These are phyloP conservation scores for Wickerhamomyces ciferrii DNA, from an alignment of 805 yeast species.

Conservation along the genomic window DNA sequence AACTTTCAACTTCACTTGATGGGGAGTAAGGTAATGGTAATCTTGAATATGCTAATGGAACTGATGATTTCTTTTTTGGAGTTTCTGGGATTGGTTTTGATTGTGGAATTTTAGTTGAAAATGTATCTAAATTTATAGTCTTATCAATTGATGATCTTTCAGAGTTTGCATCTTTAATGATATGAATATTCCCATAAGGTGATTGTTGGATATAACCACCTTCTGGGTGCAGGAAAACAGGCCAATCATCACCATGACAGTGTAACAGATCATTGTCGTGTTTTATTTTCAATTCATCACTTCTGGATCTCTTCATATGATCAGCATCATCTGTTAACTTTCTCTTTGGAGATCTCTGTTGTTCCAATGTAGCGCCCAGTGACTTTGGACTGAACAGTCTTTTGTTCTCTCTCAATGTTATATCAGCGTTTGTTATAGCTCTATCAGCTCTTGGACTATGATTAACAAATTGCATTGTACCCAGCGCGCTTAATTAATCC, in stretches of 20 bases:
- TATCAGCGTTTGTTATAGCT: neutral
- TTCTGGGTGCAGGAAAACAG: conserved; percentile 18
- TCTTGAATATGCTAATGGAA: neutral
- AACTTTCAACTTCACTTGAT: conserved; percentile 17
- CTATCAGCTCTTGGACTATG: conserved; percentile 1
- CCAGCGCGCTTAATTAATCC: conserved; percentile 1
- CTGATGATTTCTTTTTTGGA: neutral
- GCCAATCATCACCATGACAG: conserved; percentile 13
- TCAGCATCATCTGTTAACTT: conserved; percentile 29
- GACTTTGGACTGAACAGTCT: neutral
- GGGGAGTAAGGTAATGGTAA: conserved; percentile 12
- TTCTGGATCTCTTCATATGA: conserved; percentile 14
- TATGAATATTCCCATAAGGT: conserved; percentile 19
- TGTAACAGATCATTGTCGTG: conserved; percentile 6
- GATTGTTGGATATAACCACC: conserved; percentile 20
- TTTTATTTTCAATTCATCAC: conserved; percentile 8
- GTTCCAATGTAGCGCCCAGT: neutral
- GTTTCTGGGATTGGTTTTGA: neutral
- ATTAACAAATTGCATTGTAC: neutral
- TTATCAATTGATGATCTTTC: conserved; percentile 17
- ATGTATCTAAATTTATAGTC: conserved; percentile 7
- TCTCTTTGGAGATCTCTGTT: conserved; percentile 25
- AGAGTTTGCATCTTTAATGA: conserved; percentile 12
- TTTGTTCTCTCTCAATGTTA: neutral
- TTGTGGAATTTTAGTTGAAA: neutral